These are phyloP conservation scores for Ceratocystis lukuohia DNA, from an alignment of 2,329 filamentous ascomycete species.

Conservation along the genomic window DNA sequence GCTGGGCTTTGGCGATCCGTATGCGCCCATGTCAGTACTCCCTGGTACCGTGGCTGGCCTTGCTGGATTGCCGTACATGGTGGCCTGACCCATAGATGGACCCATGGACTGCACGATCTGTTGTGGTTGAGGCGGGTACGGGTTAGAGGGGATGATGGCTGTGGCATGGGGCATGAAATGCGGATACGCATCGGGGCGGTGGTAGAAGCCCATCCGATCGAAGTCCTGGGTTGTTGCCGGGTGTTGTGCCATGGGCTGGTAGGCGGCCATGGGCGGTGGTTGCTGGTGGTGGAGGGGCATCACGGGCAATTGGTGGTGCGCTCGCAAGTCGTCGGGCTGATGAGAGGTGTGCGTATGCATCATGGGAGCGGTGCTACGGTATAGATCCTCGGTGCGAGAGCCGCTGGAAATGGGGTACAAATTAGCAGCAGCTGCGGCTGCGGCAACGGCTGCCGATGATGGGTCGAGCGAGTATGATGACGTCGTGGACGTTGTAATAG, in stretches of 20 bases:
- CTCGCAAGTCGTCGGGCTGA: slow-evolving; percentile 26
- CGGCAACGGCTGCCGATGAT: slow-evolving; percentile 27
- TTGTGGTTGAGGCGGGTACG: slow-evolving; percentile 11
- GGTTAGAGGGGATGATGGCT: slow-evolving; percentile 15
- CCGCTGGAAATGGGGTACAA: slow-evolving; percentile 9
- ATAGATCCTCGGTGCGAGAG: slow-evolving; percentile 10
- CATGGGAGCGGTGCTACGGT: slow-evolving; percentile 22
- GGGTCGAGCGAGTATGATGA: slow-evolving; percentile 7
- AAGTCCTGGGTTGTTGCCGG: slow-evolving; percentile 10
- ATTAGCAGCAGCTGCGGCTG: not conserved
- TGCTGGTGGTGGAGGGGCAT: slow-evolving; percentile 10
- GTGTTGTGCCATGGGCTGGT: slow-evolving; percentile 12
- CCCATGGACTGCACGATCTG: slow-evolving; percentile 22
- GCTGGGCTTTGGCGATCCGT: slow-evolving; percentile 46
- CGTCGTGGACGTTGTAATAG: slow-evolving; percentile 21
- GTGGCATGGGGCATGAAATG: slow-evolving; percentile 17
- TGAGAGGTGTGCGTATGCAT: slow-evolving; percentile 21
- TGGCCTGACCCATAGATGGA: slow-evolving; percentile 24
- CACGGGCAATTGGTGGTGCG: slow-evolving; percentile 11
- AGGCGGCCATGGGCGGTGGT: slow-evolving; percentile 9
- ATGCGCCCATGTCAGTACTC: slow-evolving; percentile 32
- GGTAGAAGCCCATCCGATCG: slow-evolving; percentile 31
- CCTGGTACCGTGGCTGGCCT: slow-evolving; percentile 13
- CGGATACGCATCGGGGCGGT: slow-evolving; percentile 28
- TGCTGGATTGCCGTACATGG: slow-evolving; percentile 14